A percentile compares a stretch with the other conserved stretches of the same genome.
Conservation (phyloP, 176 grass and related monocot genomes). For the Carex parvula region DNA sequence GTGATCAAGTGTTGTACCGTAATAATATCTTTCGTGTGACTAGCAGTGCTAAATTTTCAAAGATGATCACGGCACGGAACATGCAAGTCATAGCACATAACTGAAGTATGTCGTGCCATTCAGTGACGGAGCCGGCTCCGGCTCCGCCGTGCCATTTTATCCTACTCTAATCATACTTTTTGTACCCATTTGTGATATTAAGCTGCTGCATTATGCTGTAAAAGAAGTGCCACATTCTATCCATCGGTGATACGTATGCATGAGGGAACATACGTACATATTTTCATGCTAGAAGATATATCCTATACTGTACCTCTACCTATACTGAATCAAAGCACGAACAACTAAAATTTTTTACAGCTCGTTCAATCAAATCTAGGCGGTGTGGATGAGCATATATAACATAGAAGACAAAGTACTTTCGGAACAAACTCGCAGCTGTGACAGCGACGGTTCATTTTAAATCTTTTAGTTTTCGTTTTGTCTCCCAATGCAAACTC, state of each 20-base stretch:
- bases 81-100: too few relatives aligned
- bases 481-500: constrained; percentile 31
- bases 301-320: background rate
- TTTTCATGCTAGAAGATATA: background rate
- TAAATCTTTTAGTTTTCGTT: constrained; percentile 5
- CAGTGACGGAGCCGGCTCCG: too few relatives aligned
- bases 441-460: constrained; percentile 27
- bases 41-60: too few relatives aligned
- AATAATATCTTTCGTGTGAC: too few relatives aligned
- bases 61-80: too few relatives aligned
- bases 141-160: too few relatives aligned
- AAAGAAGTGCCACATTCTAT: background rate
- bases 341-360: background rate
- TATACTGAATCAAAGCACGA: background rate
- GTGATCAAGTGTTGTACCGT: too few relatives aligned
- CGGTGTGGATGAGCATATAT: background rate
- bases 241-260: constrained; percentile 14
- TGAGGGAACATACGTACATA: background rate
- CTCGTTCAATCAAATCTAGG: constrained; percentile 17
- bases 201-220: background rate
- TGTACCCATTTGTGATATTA: background rate
- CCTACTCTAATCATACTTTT: too few relatives aligned
- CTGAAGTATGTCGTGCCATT: too few relatives aligned
- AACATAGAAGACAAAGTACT: constrained; percentile 8
- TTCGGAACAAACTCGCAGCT: constrained; percentile 16